Percentiles rank a stretch among this genome's conserved stretches.
These are phyloP conservation scores for Eucalyptus sp. DNA, from an alignment of 345 rosid genomes.

Conservation along the genomic window DNA sequence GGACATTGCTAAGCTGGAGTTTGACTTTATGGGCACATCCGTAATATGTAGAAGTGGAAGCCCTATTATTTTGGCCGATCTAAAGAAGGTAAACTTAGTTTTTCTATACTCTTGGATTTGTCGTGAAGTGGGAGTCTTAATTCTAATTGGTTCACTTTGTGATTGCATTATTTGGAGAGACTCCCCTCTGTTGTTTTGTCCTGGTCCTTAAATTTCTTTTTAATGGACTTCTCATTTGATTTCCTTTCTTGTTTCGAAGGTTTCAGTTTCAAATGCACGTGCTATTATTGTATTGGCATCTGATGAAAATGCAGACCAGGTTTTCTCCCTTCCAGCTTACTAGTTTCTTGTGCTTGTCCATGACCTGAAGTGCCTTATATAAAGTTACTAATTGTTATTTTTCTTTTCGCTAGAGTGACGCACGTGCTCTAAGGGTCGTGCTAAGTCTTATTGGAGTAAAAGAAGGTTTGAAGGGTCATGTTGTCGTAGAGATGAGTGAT, in stretches of 20 bases:
- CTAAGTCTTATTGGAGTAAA: constrained; percentile 84
- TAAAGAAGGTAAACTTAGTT: constrained; percentile 48
- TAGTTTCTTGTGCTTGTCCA: neutral
- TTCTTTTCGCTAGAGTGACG: constrained; percentile 57
- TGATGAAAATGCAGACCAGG: constrained; percentile 97
- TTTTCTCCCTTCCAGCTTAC: constrained; percentile 1
- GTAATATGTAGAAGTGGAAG: constrained; percentile 95
- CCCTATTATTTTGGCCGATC: constrained; percentile 78
- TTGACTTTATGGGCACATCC: constrained; percentile 86
- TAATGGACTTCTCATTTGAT: neutral
- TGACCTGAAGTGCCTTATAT: neutral
- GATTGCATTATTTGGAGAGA: neutral
- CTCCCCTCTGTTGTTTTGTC: neutral
- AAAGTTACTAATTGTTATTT: neutral
- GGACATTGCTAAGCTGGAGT: constrained; percentile 78
- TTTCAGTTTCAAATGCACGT: constrained; percentile 85
- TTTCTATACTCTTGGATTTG: neutral
- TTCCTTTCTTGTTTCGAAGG: constrained; percentile 18
- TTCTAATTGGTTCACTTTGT: neutral
- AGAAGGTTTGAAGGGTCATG: constrained; percentile 83
- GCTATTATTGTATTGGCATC: constrained; percentile 80
- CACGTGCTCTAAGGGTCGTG: constrained; percentile 85
- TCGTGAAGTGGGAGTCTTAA: neutral
- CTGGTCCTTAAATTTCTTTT: neutral
- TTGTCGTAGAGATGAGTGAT: constrained; percentile 95